Percentiles rank a stretch among this genome's conserved stretches.
These are phyloP conservation scores for Yamadazyma trypodendri DNA, from an alignment of 1,139 yeast genomes.

Conservation along the genomic window DNA sequence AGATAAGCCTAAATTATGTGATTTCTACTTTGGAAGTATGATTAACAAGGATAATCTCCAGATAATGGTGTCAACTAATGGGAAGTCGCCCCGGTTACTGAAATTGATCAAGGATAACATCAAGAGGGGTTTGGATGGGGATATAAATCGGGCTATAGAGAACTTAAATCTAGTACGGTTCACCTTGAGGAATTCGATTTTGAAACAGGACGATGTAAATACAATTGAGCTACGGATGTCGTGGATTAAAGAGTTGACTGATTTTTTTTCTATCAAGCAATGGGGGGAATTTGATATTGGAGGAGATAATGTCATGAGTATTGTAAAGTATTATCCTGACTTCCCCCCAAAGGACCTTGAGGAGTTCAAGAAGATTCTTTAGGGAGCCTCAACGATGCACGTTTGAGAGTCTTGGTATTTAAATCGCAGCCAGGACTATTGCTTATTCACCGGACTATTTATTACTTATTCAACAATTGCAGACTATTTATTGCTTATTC, in stretches of 20 bases:
- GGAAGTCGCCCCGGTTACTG: slow-evolving; percentile 77
- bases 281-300: slow-evolving; percentile 49
- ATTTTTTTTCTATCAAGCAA: slow-evolving; percentile 53
- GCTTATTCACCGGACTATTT: too few species aligned
- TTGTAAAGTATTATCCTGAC: slow-evolving; percentile 38
- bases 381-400: too few species aligned
- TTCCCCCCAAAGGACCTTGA: slow-evolving; percentile 41
- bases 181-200: slow-evolving; percentile 43
- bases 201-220: slow-evolving; percentile 47
- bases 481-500: too few species aligned
- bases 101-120: slow-evolving; percentile 61
- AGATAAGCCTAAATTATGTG: slow-evolving; percentile 80
- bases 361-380: slow-evolving; percentile 19
- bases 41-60: slow-evolving; percentile 75
- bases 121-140: slow-evolving; percentile 43
- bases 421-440: too few species aligned
- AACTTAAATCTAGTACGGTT: slow-evolving; percentile 61
- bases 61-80: slow-evolving; percentile 82
- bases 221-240: slow-evolving; percentile 66
- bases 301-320: slow-evolving; percentile 23
- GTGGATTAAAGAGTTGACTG: slow-evolving; percentile 70
- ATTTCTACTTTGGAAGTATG: slow-evolving; percentile 83
- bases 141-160: slow-evolving; percentile 58
- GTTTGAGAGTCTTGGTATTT: too few species aligned
- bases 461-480: too few species aligned